These are phyloP conservation scores for Xylaria scruposa DNA, from an alignment of 495 filamentous ascomycete genomes.

Conservation along the genomic window DNA sequence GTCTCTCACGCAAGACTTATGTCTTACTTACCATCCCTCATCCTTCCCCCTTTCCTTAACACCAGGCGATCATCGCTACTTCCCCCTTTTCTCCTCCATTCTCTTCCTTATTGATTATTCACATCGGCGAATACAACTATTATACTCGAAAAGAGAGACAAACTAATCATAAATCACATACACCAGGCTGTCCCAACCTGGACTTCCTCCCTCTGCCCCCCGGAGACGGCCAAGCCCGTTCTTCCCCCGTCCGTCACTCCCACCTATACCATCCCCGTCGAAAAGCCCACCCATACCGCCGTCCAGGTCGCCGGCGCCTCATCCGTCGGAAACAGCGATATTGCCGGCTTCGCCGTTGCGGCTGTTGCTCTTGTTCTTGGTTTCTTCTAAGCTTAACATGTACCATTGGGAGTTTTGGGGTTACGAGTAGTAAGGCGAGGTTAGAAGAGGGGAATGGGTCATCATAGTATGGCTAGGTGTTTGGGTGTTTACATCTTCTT, in stretches of 20 bases:
- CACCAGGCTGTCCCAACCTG: slow-evolving; percentile 13
- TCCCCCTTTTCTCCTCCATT: neutral
- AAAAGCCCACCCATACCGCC: neutral
- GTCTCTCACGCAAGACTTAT: too few species aligned
- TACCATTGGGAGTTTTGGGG: neutral
- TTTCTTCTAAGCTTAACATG: slow-evolving; percentile 6
- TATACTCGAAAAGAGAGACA: too few species aligned
- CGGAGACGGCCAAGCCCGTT: neutral
- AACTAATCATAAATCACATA: neutral
- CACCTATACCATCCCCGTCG: neutral
- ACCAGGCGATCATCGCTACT: neutral
- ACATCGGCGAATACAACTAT: neutral
- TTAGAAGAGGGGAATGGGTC: neutral
- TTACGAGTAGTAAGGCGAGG: neutral
- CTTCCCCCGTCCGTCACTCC: neutral
- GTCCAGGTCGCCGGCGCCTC: slow-evolving; percentile 25
- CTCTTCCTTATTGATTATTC: neutral
- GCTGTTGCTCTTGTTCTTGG: neutral
- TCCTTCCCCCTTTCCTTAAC: neutral
- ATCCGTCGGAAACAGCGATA: neutral
- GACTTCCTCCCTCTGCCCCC: slow-evolving; percentile 20
- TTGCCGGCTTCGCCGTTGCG: neutral
- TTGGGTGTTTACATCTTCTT: neutral
- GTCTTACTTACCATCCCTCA: neutral
- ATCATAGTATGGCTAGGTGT: neutral